A percentile compares a stretch with the other conserved stretches of the same genome.
Evolutionary conservation across 2,329 filamentous ascomycete genomes (phyloP).

Genomic region (Madurella mycetomatis): DNA sequence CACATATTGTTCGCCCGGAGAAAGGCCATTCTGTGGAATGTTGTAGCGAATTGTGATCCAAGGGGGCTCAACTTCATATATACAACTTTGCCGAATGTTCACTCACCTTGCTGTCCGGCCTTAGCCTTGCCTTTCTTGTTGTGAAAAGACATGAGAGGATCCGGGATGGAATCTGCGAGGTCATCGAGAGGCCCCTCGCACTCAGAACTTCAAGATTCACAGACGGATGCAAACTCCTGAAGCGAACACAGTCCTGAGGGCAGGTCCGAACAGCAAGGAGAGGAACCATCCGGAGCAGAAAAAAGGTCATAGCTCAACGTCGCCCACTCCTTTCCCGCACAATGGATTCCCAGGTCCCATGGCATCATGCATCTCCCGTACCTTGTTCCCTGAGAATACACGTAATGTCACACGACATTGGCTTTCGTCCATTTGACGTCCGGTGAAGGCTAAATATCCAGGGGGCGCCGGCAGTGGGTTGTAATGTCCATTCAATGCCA

Average conservation of each 20-base stretch:
- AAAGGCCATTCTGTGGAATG: constrained; percentile 13
- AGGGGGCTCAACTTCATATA: constrained; percentile 44
- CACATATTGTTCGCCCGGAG: constrained; percentile 10
- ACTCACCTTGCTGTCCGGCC: constrained; percentile 53
- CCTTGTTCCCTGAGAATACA: constrained; percentile 17
- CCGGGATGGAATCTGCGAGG: constrained; percentile 18
- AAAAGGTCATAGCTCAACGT: constrained; percentile 13
- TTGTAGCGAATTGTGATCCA: constrained; percentile 31
- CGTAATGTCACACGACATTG: constrained; percentile 15
- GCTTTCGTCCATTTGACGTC: constrained; percentile 6
- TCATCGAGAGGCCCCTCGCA: constrained; percentile 10
- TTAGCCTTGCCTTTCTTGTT: constrained; percentile 32
- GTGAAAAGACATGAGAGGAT: constrained; percentile 25
- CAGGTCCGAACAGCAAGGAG: constrained; percentile 40
- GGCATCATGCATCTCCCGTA: constrained; percentile 22
- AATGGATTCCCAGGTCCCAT: constrained; percentile 25
- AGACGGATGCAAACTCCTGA: constrained; percentile 20
- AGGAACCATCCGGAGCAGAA: constrained; percentile 29
- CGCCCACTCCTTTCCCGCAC: constrained; percentile 29
- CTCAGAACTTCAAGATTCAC: constrained; percentile 7
- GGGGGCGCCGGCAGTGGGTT: not conserved
- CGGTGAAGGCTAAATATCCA: constrained; percentile 3
- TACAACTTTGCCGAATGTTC: constrained; percentile 42
- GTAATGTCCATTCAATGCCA: constrained; percentile 2
- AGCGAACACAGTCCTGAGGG: constrained; percentile 26